phyloP scores from a whole-genome alignment of 1,284 basidiomycete species.

The Moniliella sp. region DNA sequence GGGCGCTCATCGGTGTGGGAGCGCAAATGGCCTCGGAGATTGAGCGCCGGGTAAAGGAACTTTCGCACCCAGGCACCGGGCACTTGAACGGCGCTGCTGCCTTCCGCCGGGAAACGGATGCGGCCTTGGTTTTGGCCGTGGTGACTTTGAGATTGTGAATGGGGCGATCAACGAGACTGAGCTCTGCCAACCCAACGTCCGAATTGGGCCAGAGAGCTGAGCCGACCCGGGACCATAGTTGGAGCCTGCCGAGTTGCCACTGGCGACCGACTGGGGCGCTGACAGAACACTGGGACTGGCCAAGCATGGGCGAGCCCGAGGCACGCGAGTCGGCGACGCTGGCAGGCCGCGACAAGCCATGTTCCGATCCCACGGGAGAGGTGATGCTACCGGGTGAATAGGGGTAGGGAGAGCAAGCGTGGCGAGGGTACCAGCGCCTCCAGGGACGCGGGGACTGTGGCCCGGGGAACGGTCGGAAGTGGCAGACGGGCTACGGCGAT shows the following conservation, averaged over 20 bases:
- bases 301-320: background rate
- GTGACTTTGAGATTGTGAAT: background rate
- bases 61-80: conserved; percentile 80
- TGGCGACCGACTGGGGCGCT: background rate
- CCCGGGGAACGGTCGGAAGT: too few relatives aligned
- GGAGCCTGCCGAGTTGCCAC: too few relatives aligned
- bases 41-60: conserved; percentile 44
- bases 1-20: conserved; percentile 93
- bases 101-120: conserved; percentile 63
- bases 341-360: too few relatives aligned
- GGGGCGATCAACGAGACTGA: too few relatives aligned
- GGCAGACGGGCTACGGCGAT: too few relatives aligned
- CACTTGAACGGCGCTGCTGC: conserved; percentile 78
- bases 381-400: too few relatives aligned
- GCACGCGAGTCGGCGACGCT: too few relatives aligned
- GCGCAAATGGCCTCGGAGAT: conserved; percentile 57
- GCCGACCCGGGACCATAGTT: background rate
- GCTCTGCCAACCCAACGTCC: too few relatives aligned
- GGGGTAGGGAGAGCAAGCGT: too few relatives aligned
- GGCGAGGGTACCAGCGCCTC: too few relatives aligned
- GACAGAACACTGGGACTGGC: background rate
- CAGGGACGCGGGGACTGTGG: too few relatives aligned
- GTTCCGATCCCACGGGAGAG: too few relatives aligned
- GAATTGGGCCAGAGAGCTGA: background rate
- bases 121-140: conserved; percentile 48